Percentiles rank a stretch among this genome's conserved stretches.
phyloP scores from a whole-genome alignment of 768 basidiomycete genomes.

The Phylloporus sp. region DNA sequence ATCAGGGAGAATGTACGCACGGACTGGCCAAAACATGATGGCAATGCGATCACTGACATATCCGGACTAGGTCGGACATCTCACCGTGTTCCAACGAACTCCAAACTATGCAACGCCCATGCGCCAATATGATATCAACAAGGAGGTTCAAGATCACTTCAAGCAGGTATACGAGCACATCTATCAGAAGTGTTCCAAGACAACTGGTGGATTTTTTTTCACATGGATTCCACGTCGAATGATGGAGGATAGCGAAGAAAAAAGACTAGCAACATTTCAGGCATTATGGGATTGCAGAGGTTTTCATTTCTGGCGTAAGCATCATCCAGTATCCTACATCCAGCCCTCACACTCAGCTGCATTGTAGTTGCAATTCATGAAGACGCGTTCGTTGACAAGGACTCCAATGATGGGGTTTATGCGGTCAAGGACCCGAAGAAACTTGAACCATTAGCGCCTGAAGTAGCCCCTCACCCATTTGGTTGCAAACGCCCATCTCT shows the following conservation, averaged over 20 bases:
- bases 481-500: slow-evolving; percentile 4
- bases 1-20: slow-evolving; percentile 10
- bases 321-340: neutral
- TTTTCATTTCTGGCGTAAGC: slow-evolving; percentile 7
- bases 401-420: slow-evolving; percentile 2
- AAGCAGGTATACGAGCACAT: slow-evolving; percentile 11
- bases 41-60: neutral
- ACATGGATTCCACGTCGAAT: neutral
- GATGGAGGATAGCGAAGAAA: slow-evolving; percentile 4
- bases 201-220: neutral
- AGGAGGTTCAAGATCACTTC: slow-evolving; percentile 8
- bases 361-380: slow-evolving; percentile 6
- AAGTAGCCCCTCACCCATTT: slow-evolving; percentile 7
- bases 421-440: slow-evolving; percentile 9
- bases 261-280: slow-evolving; percentile 10
- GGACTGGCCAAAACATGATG: neutral
- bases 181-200: neutral
- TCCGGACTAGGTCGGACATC: slow-evolving; percentile 3
- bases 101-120: slow-evolving; percentile 13
- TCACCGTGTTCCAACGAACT: slow-evolving; percentile 16
- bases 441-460: slow-evolving; percentile 11
- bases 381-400: neutral
- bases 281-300: slow-evolving; percentile 6
- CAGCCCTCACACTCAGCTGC: neutral
- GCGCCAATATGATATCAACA: slow-evolving; percentile 2